Base-by-base conservation (phyloP, 2,329 filamentous ascomycete genomes). In the Helotiales sp. region DNA sequence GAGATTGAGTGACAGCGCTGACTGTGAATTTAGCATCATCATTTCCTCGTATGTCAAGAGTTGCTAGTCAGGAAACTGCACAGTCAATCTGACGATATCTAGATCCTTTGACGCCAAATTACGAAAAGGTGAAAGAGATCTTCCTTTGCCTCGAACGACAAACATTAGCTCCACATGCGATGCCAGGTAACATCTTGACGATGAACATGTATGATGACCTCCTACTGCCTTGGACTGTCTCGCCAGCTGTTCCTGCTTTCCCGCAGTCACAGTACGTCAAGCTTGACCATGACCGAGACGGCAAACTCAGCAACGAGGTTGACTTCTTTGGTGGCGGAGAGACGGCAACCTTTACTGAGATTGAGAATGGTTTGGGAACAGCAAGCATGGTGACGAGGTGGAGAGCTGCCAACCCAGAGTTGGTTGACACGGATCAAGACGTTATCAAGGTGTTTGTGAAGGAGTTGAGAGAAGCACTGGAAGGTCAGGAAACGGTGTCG, bases 141-240 rank as follows among this genome's bases (percentile, higher is more conserved):
- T 61, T 80, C 4, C 65, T 69, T 13, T 61, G 71, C 19, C 66
- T 79, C 3, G 70, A 78, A 51, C 59, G 71, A 3, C 61, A 70
- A 1, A 56, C 71, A 4, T 62, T 81, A 0, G 61, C 27, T 0
- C 74, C 74, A 0, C 78, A 75, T 58, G 69, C 70, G 22, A 51
- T 69, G 2, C 67, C 67, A 0, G 73, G 75, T 0, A 81, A 79
- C 53, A 57, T 58, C 1, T 36, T 78, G 3, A 69, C 71, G 0
- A 66, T 71, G 2, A 65, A 72, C 3, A 65, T 73, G 51, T 82
- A 81, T 59, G 65, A 66, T 4, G 61, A 73, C 5, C 69, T 82
- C 0, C 52, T 60, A 2, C 63, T 82, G 6, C 79, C 79, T 0
- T 83, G 80, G 79, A 67, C 66, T 7, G 34, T 73, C 9, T 61